Conservation (phyloP, 257 asterid species). For the Nicotiana tabacum region DNA sequence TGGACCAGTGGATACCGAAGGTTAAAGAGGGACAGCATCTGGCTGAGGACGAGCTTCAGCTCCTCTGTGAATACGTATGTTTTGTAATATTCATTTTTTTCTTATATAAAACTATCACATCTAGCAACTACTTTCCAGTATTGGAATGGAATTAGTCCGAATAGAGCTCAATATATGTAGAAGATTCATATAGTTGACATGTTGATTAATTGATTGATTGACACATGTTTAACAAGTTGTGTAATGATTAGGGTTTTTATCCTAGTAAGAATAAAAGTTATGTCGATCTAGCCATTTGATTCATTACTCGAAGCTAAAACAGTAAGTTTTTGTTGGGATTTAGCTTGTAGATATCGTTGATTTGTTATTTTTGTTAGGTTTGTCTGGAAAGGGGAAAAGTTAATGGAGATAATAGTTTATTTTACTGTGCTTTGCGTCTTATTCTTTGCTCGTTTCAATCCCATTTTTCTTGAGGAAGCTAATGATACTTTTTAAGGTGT, state of each 20-base stretch:
- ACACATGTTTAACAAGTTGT: not conserved
- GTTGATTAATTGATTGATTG: not conserved
- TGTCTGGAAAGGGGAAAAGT: not conserved
- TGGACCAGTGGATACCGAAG: constrained; percentile 95
- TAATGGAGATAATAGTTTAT: not conserved
- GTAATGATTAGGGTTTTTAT: not conserved
- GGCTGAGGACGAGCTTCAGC: constrained; percentile 99
- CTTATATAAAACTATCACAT: not conserved
- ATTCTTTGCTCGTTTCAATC: not conserved
- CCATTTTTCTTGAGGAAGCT: not conserved
- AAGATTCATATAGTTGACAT: not conserved
- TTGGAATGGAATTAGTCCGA: not conserved
- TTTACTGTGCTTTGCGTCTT: too few species aligned
- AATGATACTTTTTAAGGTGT: not conserved
- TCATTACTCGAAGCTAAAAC: not conserved
- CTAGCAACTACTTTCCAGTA: not conserved
- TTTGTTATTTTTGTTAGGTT: not conserved
- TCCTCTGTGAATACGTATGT: constrained; percentile 94
- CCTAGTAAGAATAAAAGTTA: not conserved
- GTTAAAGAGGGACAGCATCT: constrained; percentile 98
- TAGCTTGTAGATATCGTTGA: not conserved
- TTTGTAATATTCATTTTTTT: not conserved
- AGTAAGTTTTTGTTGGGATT: not conserved
- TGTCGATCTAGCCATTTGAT: not conserved
- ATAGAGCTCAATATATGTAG: not conserved